Conservation (phyloP, 228 moss, liverwort and hornwort genomes). For the Sphagnum magellanicum region DNA sequence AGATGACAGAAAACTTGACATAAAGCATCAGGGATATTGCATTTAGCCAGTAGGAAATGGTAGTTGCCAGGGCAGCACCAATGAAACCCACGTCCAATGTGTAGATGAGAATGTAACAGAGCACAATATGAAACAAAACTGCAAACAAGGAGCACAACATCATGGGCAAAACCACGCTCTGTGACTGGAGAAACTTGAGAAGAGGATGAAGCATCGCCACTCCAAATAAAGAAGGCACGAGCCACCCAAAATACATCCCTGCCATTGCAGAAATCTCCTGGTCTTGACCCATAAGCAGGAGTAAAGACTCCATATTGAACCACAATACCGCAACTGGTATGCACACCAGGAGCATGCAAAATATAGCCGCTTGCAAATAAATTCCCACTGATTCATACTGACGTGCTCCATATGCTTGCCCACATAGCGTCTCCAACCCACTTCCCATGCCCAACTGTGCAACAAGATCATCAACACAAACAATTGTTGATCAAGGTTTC, state of each 20-base stretch:
- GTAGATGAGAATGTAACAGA: conserved; percentile 34
- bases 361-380: conserved; percentile 23
- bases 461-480: too few relatives aligned
- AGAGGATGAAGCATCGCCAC: conserved; percentile 21
- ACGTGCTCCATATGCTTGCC: conserved; percentile 40
- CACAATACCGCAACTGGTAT: conserved; percentile 18
- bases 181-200: conserved; percentile 51
- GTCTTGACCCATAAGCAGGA: conserved; percentile 25
- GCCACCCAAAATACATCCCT: conserved; percentile 16
- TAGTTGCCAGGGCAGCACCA: conserved; percentile 68
- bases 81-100: conserved; percentile 41
- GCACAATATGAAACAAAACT: conserved; percentile 35
- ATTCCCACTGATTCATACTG: conserved; percentile 24
- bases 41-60: conserved; percentile 55
- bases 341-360: conserved; percentile 10
- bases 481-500: too few relatives aligned
- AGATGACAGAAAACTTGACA: conserved; percentile 40
- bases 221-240: conserved; percentile 24
- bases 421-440: conserved; percentile 34
- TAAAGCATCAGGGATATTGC: conserved; percentile 37
- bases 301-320: conserved; percentile 27
- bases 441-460: conserved; percentile 24
- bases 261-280: conserved; percentile 22
- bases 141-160: conserved; percentile 37
- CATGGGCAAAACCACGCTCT: conserved; percentile 78